These are phyloP conservation scores for Coix lacrymajobi DNA, from an alignment of 176 grass and related monocot species.

Conservation along the genomic window DNA sequence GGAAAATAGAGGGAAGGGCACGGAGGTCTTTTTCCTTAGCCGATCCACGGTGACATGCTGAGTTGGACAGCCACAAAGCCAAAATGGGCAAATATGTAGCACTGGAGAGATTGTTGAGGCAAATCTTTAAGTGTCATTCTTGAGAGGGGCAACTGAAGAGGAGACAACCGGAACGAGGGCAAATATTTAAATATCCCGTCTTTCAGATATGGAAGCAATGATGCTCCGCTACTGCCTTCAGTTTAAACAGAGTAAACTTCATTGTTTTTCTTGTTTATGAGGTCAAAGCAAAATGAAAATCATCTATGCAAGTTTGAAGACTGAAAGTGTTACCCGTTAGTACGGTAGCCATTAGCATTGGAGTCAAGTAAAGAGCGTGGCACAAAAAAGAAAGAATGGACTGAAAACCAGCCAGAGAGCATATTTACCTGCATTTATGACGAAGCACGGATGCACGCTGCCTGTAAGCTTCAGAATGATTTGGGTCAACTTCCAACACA, in stretches of 20 bases:
- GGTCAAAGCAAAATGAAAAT: neutral
- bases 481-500: conserved; percentile 67
- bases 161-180: too few species aligned
- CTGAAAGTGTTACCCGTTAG: neutral
- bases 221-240: neutral
- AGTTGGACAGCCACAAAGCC: too few species aligned
- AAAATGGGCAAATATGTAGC: too few species aligned
- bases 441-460: conserved; percentile 68
- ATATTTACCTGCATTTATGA: conserved; percentile 69
- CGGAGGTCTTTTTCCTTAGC: too few species aligned
- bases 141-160: too few species aligned
- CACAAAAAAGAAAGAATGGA: neutral
- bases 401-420: neutral
- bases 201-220: neutral
- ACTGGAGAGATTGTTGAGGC: too few species aligned
- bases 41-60: too few species aligned
- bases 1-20: too few species aligned
- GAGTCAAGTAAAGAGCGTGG: neutral
- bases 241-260: neutral
- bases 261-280: neutral
- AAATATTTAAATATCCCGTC: too few species aligned
- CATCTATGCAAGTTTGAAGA: neutral
- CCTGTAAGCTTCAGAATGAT: conserved; percentile 76
- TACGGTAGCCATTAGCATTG: neutral
- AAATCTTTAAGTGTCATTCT: too few species aligned